Evolutionary conservation across 2,329 filamentous ascomycete genomes (phyloP), one percentile per base, ranked within the genome.

Genomic region (Xylaria sp.): DNA sequence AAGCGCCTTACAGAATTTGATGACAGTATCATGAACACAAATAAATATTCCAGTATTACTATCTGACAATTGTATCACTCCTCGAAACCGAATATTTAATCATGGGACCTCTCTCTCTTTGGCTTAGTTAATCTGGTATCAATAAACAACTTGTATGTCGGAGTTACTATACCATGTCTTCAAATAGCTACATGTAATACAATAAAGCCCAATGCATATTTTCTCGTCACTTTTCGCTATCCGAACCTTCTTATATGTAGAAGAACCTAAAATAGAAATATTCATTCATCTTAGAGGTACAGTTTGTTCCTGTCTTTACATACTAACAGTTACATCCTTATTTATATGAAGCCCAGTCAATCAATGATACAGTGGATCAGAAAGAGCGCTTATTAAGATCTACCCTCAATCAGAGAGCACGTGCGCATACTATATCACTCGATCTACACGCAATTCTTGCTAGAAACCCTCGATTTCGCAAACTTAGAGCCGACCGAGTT

Each of bases 11-110:
- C 4, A 5, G 12, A 57, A 50, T 48, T 40, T 25, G 50, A 66
- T 61, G 35, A 61, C 50, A 50, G 50, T 40, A 42, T 47, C 53
- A 48, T 23, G 35, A 63, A 60, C 27, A 59, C 65, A 67, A 63
- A 59, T 63, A 40, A n/a, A 44, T n/a, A n/a, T 27, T 16, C 2
- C 23, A 2, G n/a, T 40, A 32, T 55, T 42, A 47, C 25, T 37
- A 37, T 35, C 27, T 42, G n/a, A n/a, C 54, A 29, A 13, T 27
- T 27, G 16, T 58, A 58, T 58, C 35, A 27, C 23, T 27, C 5
- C 29, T 42, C 35, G 18, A 18, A 42, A 13, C 5, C 16, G 5
- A 58, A 18, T 6, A 29, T 42, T 16, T n/a, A 58, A 25, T 42
- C 54, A 58, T 44, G 16, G 4, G 23, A 58, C 54, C n/a, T 35